These are phyloP conservation scores for Termitomyces sp. DNA, from an alignment of 768 basidiomycete genomes.

Conservation along the genomic window DNA sequence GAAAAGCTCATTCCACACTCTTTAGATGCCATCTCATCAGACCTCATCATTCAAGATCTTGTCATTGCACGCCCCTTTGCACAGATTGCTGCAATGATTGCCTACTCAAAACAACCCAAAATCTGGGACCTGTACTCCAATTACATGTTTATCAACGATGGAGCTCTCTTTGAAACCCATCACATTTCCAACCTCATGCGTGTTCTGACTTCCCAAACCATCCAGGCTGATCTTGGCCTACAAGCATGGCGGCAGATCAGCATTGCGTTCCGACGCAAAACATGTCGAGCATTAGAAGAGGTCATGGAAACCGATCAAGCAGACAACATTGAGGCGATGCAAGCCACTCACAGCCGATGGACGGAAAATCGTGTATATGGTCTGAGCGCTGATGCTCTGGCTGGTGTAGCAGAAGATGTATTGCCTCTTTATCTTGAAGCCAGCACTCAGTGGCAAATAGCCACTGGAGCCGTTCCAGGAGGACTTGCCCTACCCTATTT, in stretches of 20 bases:
- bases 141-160: background rate
- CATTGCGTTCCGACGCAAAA: background rate
- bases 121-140: background rate
- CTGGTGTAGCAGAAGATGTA: background rate
- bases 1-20: background rate
- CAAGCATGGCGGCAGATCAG: background rate
- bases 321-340: background rate
- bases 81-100: background rate
- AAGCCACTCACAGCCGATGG: background rate
- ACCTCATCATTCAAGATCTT: background rate
- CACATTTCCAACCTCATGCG: background rate
- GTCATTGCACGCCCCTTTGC: background rate
- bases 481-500: background rate
- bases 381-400: background rate
- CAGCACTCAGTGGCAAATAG: background rate
- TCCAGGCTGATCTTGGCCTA: background rate
- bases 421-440: background rate
- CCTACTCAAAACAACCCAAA: accelerated
- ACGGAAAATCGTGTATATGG: background rate
- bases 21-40: background rate
- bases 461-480: background rate
- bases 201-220: accelerated
- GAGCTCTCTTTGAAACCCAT: background rate
- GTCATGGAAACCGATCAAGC: background rate
- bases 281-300: background rate